These are phyloP conservation scores for Sugiyamaella americana DNA, from an alignment of 805 yeast genomes.

Conservation along the genomic window DNA sequence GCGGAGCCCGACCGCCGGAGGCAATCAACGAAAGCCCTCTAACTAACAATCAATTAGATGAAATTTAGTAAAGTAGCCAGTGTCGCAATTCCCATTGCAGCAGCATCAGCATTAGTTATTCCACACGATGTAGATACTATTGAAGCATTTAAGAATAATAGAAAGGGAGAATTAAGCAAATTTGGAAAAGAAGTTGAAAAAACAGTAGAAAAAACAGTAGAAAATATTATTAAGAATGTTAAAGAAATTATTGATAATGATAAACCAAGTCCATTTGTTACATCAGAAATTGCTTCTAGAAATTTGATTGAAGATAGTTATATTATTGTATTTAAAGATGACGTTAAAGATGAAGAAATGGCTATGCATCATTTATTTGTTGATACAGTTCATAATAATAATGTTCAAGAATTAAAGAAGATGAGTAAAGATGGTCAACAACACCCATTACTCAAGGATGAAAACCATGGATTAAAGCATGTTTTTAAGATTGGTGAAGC, in stretches of 20 bases:
- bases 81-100: conserved; percentile 27
- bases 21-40: no score
- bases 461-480: conserved; percentile 25
- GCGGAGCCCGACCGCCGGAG: no score
- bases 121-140: conserved; percentile 46
- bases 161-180: neutral
- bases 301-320: conserved; percentile 39
- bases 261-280: conserved; percentile 42
- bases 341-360: conserved; percentile 46
- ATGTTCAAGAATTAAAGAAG: conserved; percentile 18
- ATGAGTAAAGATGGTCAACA: conserved; percentile 35
- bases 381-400: conserved; percentile 33
- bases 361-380: conserved; percentile 67
- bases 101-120: conserved; percentile 53
- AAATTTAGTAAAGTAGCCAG: conserved; percentile 20
- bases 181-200: no score
- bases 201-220: conserved; percentile 14
- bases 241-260: conserved; percentile 15
- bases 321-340: conserved; percentile 77
- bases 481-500: conserved; percentile 45
- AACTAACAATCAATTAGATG: no score
- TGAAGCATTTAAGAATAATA: conserved; percentile 31
- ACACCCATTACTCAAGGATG: conserved; percentile 25
- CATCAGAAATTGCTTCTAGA: conserved; percentile 35
- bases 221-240: conserved; percentile 8